These are phyloP conservation scores for Priceomyces melissophilus DNA, from an alignment of 805 yeast genomes.

Conservation along the genomic window DNA sequence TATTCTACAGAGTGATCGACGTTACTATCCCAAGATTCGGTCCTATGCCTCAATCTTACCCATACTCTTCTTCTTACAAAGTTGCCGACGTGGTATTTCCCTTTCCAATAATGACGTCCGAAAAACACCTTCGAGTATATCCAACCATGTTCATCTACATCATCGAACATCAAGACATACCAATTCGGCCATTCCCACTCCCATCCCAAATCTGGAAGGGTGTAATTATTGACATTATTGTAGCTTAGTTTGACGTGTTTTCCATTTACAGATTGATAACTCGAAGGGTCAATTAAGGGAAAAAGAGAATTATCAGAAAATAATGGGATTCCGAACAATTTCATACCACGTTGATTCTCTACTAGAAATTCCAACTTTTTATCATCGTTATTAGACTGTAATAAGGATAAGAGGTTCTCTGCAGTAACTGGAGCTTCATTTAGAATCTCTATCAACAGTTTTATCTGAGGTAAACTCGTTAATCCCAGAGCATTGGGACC, in stretches of 20 bases:
- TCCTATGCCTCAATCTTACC: conserved; percentile 41
- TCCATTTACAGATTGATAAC: conserved; percentile 45
- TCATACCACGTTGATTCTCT: conserved; percentile 55
- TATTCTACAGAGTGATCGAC: background rate
- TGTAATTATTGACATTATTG: conserved; percentile 29
- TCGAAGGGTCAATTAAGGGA: conserved; percentile 50
- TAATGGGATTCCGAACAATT: conserved; percentile 49
- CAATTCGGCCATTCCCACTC: conserved; percentile 67
- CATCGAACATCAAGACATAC: conserved; percentile 68
- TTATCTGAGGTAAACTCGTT: conserved; percentile 7
- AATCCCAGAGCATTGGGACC: background rate
- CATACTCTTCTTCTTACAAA: conserved; percentile 67
- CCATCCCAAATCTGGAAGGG: conserved; percentile 62
- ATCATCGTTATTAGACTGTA: conserved; percentile 3
- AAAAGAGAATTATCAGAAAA: conserved; percentile 45
- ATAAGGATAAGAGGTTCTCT: background rate
- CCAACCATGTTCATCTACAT: conserved; percentile 89
- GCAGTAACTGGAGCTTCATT: background rate
- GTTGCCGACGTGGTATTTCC: conserved; percentile 54
- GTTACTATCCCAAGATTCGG: background rate
- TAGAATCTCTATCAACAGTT: conserved; percentile 4
- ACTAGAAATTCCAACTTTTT: conserved; percentile 39
- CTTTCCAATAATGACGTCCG: conserved; percentile 56
- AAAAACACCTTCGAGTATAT: conserved; percentile 55
- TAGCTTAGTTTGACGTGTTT: conserved; percentile 25